Conservation (phyloP, 768 basidiomycete species). For the Lentinus brumalis region DNA sequence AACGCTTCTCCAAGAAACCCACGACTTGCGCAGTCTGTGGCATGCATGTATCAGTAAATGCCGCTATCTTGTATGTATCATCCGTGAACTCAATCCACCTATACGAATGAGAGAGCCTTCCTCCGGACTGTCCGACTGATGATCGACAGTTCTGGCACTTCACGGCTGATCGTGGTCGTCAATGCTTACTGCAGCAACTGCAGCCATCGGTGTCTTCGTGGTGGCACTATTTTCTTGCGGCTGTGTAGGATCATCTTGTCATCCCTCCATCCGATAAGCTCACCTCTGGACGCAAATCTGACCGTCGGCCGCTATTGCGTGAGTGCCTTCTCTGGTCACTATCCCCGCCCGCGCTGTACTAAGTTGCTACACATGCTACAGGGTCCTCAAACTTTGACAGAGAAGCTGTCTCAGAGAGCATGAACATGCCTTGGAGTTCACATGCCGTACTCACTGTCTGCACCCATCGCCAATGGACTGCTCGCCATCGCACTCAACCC, state of each 20-base stretch:
- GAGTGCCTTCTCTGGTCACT: too few species aligned
- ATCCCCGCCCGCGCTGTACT: too few species aligned
- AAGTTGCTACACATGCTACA: too few species aligned
- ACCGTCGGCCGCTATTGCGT: too few species aligned
- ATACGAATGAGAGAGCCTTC: background rate
- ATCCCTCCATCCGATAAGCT: too few species aligned
- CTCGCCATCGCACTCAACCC: too few species aligned
- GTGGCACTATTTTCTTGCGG: background rate
- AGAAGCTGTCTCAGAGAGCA: too few species aligned
- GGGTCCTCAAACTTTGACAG: too few species aligned
- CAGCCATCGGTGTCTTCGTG: background rate
- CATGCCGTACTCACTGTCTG: too few species aligned
- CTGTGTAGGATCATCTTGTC: background rate
- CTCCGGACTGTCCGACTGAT: background rate
- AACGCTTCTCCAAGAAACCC: background rate
- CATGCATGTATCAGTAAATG: slow-evolving; percentile 3
- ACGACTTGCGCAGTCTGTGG: background rate
- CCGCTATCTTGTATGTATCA: background rate
- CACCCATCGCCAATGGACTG: too few species aligned
- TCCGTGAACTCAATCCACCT: background rate
- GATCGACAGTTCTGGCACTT: background rate
- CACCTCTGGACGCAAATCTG: background rate
- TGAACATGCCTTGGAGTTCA: too few species aligned
- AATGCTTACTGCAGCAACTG: background rate
- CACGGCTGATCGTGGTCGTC: background rate